Conservation (phyloP, 116 monocot species). For the Iris pallida region DNA sequence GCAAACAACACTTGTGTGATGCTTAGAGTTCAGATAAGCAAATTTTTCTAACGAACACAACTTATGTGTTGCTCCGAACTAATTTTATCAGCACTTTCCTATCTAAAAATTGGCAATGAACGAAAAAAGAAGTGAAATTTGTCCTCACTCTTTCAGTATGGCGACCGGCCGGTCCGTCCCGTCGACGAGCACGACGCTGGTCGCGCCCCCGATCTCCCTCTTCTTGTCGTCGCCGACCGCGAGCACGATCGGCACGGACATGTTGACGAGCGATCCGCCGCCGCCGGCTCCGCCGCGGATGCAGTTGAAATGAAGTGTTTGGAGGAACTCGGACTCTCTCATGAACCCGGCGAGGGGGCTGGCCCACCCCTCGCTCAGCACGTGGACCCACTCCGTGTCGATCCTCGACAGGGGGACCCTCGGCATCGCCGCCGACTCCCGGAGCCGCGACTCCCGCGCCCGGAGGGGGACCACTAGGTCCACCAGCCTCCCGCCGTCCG, state of each 20-base stretch:
- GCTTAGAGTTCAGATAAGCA: no score
- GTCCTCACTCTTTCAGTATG: slow-evolving; percentile 59
- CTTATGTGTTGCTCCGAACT: no score
- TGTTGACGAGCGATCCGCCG: slow-evolving; percentile 63
- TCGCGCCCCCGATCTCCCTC: slow-evolving; percentile 36
- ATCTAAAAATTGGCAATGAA: background rate
- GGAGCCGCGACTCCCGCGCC: slow-evolving; percentile 28
- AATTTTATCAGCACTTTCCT: background rate
- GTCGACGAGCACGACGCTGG: slow-evolving; percentile 51
- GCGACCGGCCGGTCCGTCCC: slow-evolving; percentile 38
- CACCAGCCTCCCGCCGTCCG: slow-evolving; percentile 82
- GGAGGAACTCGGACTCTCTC: slow-evolving; percentile 98
- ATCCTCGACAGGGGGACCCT: slow-evolving; percentile 46
- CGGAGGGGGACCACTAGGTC: slow-evolving; percentile 55
- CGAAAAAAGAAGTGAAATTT: background rate
- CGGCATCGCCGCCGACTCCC: slow-evolving; percentile 44
- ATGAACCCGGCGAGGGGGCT: slow-evolving; percentile 93
- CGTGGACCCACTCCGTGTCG: slow-evolving; percentile 90
- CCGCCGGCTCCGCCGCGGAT: slow-evolving; percentile 52
- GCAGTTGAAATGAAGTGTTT: slow-evolving; percentile 97
- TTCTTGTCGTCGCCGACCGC: slow-evolving; percentile 70
- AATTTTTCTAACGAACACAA: no score
- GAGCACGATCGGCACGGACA: slow-evolving; percentile 93
- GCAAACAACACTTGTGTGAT: no score
- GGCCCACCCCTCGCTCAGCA: slow-evolving; percentile 96